phyloP scores from a whole-genome alignment of 345 rosid species.

The Populus ilicifolia region DNA sequence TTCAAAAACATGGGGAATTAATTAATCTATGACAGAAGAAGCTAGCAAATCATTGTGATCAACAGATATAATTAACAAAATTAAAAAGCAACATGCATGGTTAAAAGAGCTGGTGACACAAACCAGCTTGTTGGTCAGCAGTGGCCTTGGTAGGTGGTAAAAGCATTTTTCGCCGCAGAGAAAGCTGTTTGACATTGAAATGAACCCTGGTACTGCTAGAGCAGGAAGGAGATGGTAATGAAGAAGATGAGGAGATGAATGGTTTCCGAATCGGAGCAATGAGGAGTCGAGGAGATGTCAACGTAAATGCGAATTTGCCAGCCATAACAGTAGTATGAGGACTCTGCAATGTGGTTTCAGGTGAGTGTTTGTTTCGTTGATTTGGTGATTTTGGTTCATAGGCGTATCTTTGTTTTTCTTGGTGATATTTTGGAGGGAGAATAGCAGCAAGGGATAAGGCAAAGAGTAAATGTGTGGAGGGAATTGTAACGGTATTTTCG shows the following conservation, averaged over 20 bases:
- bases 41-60: neutral
- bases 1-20: neutral
- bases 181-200: slow-evolving; percentile 31
- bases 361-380: neutral
- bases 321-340: slow-evolving; percentile 22
- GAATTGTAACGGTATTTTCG: slow-evolving; percentile 38
- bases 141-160: slow-evolving; percentile 61
- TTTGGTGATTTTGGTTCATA: neutral
- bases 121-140: slow-evolving; percentile 70
- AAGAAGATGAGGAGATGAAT: slow-evolving; percentile 22
- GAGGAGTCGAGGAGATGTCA: slow-evolving; percentile 55
- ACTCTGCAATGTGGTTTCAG: slow-evolving; percentile 7
- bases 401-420: neutral
- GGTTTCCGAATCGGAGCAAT: slow-evolving; percentile 45
- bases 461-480: slow-evolving; percentile 57
- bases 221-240: slow-evolving; percentile 16
- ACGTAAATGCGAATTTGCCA: slow-evolving; percentile 50
- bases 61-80: neutral
- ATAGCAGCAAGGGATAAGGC: slow-evolving; percentile 40
- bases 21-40: neutral
- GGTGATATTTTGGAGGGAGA: slow-evolving; percentile 4
- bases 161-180: slow-evolving; percentile 36
- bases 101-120: neutral
- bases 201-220: slow-evolving; percentile 33
- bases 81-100: neutral